Base-by-base conservation (phyloP, 2,329 filamentous ascomycete species). In the Talaromyces piceae region DNA sequence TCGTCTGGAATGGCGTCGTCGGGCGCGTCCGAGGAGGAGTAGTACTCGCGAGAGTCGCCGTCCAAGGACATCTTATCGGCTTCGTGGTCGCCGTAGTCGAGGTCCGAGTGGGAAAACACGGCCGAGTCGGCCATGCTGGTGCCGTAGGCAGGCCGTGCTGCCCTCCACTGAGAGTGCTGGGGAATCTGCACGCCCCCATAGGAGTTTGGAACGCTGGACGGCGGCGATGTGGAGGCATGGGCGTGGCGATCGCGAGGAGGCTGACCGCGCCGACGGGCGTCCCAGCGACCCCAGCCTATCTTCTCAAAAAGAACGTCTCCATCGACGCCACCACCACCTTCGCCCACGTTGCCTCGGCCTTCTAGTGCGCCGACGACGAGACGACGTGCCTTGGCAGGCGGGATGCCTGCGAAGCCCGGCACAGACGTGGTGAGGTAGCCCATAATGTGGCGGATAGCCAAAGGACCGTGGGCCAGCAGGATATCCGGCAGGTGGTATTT, bases 221-320 rank as follows among this genome's bases (percentile, higher is more conserved):
- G 52, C 23, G 52, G 52, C 11, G 52, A 54, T 11, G 52, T 47
- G 6, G 52, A 47, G 49, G 63, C 57, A 56, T 61, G 45, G 41
- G 58, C 53, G 52, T 65, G 61, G 27, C 59, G 55, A 54, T 65
- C 59, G 27, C 60, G 61, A 50, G 63, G 55, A 41, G 78, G 73
- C 55, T 87, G 80, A 50, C 84, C 87, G 61, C 82, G 82, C 66
- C 82, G 78, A 65, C 83, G 83, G 55, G 91, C 93, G 69, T 94
- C 87, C 91, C 91, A 98, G 58, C 90, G 83, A 54, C 93, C 93
- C 91, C 91, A 97, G 64, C 91, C 91, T 53, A 96, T 89, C 77
- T 97, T 97, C 69, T 94, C 87, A 65, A 95, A 97, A 50, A 74
- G 58, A 53, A 74, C 67, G 46, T 82, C 81, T 53, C 78, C 77